These are phyloP conservation scores for Colletotrichum salicis DNA, from an alignment of 2,329 filamentous ascomycete genomes.

Conservation along the genomic window DNA sequence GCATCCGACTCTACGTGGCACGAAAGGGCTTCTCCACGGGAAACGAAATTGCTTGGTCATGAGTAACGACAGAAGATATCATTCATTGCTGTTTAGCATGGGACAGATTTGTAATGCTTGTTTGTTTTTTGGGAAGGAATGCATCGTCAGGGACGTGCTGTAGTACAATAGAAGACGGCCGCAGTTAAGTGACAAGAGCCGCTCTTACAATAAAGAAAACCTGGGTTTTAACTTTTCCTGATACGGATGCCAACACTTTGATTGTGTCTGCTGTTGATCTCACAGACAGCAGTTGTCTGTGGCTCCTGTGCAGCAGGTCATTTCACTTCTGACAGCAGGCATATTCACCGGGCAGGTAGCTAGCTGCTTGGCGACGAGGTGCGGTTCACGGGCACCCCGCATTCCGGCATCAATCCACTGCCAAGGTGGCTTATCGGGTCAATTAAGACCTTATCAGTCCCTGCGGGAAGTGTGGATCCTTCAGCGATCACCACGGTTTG, in stretches of 20 bases:
- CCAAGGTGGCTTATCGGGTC: slow-evolving; percentile 15
- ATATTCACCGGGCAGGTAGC: too few relatives aligned
- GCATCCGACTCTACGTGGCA: slow-evolving; percentile 57
- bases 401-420: slow-evolving; percentile 4
- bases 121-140: slow-evolving; percentile 8
- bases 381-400: slow-evolving; percentile 20
- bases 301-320: too few relatives aligned
- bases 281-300: too few relatives aligned
- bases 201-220: not conserved
- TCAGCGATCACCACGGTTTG: slow-evolving; percentile 10
- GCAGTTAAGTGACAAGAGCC: slow-evolving; percentile 8
- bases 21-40: slow-evolving; percentile 59
- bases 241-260: not conserved
- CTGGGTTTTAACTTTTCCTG: not conserved
- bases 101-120: slow-evolving; percentile 5
- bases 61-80: slow-evolving; percentile 29
- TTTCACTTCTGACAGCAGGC: too few relatives aligned
- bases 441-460: not conserved
- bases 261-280: not conserved
- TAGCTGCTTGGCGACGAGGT: not conserved
- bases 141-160: slow-evolving; percentile 4
- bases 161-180: not conserved
- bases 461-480: slow-evolving; percentile 5
- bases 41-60: slow-evolving; percentile 37
- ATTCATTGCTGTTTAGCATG: slow-evolving; percentile 9